Base-by-base conservation (phyloP, 139 green algal species). In the Gonium pectorale region DNA sequence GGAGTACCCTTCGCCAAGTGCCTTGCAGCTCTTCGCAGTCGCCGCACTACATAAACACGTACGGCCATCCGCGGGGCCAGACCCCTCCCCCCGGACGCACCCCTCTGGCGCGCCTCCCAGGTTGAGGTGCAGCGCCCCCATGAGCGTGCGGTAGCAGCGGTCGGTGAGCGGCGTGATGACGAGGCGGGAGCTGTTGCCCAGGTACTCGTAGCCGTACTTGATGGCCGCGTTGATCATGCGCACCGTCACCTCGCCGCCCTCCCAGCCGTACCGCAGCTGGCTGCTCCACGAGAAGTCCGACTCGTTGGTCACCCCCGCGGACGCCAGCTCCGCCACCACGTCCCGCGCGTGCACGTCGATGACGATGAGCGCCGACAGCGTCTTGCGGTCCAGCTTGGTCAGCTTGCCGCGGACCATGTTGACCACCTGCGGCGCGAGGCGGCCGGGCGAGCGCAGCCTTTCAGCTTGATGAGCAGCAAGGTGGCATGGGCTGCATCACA, bases 81-180 rank as follows among this genome's bases (percentile, higher is more conserved):
- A n/a, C n/a, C n/a, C n/a, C 19, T 46, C 49, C 60, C n/a, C 27
- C 8, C 64, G 13, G 24, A 0, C 51, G 71, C n/a, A 82, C 75
- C 89, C 88, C 72, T 94, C 92, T 3, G 90, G 92, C 41, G 84
- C 91, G n/a, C 90, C 93, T 31, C 89, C 92, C 74, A 93, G 86
- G 85, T 80, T 93, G 15, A 93, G 86, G 77, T 95, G 93, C 67
- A 95, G 89, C n/a, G 93, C 93, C 29, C 93, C 92, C 90, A 95
- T 94, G 5, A 95, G 91, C 7, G 86, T 89, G 70, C 87, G 87
- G 87, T 93, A 93, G 87, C 90, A 87, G 43, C 94, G 88, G 72
- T 97, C 94, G 0, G 94, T 97, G 15, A 97, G 87, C 0, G 94
- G 94, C 37, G 94, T 97, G 89, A 97, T 95, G 71, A 97, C 94